A percentile compares a stretch with the other conserved stretches of the same genome.
Conservation (phyloP, 2,329 filamentous ascomycete genomes). For the Fusarium oligoseptatum region DNA sequence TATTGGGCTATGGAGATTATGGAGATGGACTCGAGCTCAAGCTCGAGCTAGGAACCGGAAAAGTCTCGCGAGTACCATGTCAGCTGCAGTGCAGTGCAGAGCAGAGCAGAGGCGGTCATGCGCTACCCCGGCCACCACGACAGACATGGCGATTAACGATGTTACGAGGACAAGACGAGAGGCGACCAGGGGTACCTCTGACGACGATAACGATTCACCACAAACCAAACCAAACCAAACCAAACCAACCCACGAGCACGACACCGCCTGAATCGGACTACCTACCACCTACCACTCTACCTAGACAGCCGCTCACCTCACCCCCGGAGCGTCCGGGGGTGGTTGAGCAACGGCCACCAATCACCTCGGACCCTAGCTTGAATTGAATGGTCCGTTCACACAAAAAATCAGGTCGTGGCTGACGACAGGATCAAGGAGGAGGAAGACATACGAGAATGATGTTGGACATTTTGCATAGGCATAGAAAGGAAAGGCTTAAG, state of each 20-base stretch:
- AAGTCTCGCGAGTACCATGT: constrained; percentile 24
- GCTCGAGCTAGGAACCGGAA: constrained; percentile 34
- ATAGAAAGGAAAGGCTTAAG: constrained; percentile 22
- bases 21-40: constrained; percentile 58
- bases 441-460: constrained; percentile 42
- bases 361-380: constrained; percentile 16
- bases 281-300: constrained; percentile 13
- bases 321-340: constrained; percentile 20
- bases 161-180: constrained; percentile 40
- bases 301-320: constrained; percentile 21
- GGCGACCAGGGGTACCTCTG: constrained; percentile 42
- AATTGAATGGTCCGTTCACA: constrained; percentile 22
- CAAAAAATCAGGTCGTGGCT: constrained; percentile 4
- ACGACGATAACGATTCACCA: constrained; percentile 46
- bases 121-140: constrained; percentile 30
- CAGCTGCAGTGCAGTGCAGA: constrained; percentile 19
- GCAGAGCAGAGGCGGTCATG: constrained; percentile 28
- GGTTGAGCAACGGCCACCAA: constrained; percentile 24
- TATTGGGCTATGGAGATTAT: constrained; percentile 65
- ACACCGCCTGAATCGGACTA: constrained; percentile 35
- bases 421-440: constrained; percentile 24
- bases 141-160: constrained; percentile 45
- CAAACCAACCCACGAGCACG: constrained; percentile 39
- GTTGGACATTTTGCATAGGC: constrained; percentile 42
- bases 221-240: constrained; percentile 9